Evolutionary conservation across 202 grass and related monocot species (phyloP).

Genomic region (Alloteropsis angusta): DNA sequence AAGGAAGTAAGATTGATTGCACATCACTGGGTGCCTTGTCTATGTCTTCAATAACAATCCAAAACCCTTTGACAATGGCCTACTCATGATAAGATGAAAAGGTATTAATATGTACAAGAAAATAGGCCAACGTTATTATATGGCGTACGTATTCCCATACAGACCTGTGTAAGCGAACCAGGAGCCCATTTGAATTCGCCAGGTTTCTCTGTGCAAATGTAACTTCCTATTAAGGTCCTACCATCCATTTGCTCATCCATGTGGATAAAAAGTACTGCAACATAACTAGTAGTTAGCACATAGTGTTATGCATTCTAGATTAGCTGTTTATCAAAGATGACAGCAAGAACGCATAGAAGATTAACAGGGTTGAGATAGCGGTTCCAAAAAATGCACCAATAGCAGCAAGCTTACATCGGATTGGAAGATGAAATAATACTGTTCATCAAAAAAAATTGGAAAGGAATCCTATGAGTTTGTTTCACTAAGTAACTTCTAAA

Average conservation of each 20-base stretch:
- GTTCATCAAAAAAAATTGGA: background rate
- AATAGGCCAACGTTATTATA: background rate
- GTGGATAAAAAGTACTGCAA: constrained; percentile 84
- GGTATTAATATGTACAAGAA: background rate
- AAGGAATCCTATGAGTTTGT: background rate
- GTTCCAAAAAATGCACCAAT: background rate
- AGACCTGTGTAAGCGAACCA: constrained; percentile 92
- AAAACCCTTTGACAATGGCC: constrained; percentile 82
- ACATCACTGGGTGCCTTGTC: constrained; percentile 94
- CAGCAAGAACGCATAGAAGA: constrained; percentile 4
- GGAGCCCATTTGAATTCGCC: constrained; percentile 96
- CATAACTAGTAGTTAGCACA: constrained; percentile 14
- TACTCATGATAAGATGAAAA: constrained; percentile 19
- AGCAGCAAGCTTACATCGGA: background rate
- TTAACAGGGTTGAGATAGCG: background rate
- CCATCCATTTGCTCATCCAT: constrained; percentile 96
- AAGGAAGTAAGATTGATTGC: constrained; percentile 70
- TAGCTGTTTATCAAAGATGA: background rate
- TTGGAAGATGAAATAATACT: background rate
- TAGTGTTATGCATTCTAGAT: constrained; percentile 5
- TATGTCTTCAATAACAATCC: constrained; percentile 96
- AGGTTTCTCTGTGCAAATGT: constrained; percentile 73
- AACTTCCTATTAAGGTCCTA: constrained; percentile 82
- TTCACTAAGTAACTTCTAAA: background rate
- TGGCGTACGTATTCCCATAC: background rate